Conservation (phyloP, 1,139 yeast genomes). For the Taphrina confusa region DNA sequence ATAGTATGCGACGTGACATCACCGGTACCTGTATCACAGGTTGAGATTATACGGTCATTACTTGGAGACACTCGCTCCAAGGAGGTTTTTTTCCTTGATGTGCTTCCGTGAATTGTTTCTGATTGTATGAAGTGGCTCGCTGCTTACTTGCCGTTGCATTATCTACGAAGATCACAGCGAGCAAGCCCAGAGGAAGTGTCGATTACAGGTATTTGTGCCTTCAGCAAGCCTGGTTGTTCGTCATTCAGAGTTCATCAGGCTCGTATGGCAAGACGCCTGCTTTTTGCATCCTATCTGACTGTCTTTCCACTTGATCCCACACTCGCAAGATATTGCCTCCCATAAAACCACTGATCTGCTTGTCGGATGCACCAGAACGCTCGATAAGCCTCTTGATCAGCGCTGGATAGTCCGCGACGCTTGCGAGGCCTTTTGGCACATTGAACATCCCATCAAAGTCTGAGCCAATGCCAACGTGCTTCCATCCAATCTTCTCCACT, state of each 20-base stretch:
- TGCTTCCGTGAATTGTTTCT: background rate
- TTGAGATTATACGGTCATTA: constrained; percentile 29
- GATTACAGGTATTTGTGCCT: too few relatives aligned
- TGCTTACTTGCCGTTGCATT: background rate
- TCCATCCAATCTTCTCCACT: constrained; percentile 55
- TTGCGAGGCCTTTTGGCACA: constrained; percentile 56
- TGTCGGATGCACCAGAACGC: constrained; percentile 48
- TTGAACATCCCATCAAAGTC: constrained; percentile 58
- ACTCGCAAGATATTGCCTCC: constrained; percentile 56
- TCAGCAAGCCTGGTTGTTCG: too few relatives aligned
- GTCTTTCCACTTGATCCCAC: constrained; percentile 53
- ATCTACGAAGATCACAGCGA: background rate
- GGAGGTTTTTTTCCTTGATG: constrained; percentile 8
- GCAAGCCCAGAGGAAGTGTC: too few relatives aligned
- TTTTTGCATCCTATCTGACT: constrained; percentile 37
- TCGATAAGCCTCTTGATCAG: constrained; percentile 46
- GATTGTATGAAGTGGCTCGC: too few relatives aligned
- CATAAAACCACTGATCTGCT: constrained; percentile 52
- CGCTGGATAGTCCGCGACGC: constrained; percentile 58
- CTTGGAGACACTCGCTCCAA: constrained; percentile 28
- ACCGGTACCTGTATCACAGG: constrained; percentile 26
- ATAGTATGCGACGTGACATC: background rate
- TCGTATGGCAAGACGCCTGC: constrained; percentile 10
- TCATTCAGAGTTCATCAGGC: constrained; percentile 25
- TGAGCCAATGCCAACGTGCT: constrained; percentile 58